Evolutionary conservation across 75 land plant genomes (phyloP), one percentile per base, ranked within the genome.

Genomic region (Cupressus sempervirens): DNA sequence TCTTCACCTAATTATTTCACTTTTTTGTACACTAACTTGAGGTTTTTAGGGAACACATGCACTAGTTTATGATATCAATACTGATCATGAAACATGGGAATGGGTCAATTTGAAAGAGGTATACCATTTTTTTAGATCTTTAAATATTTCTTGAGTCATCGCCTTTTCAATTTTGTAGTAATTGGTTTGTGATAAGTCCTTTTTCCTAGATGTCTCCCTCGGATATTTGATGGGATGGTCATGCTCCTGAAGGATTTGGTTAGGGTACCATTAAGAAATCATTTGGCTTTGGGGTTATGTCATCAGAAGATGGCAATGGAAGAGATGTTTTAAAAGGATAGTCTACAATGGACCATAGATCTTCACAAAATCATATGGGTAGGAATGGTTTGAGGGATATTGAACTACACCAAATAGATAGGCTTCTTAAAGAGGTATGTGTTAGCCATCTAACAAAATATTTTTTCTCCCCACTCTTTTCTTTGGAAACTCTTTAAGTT

Each of bases 31-130:
- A 18, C 26, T 79, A 50, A 41, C 45, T 23, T 79, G 50, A 43
- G 20, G n/a, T 91, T 87, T 41, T 67, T 77, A 94, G 96, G 96
- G 91, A 45, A 85, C 74, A 82, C 97, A 97, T 89, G 89, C 89
- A 80, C 91, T 97, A 36, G 94, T 93, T 56, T 97, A 97, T 82
- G 99, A 97, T 46, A 88, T 89, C 16, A 80, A 91, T 83, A 94
- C 97, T 18, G 53, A 80, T 6, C 74, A 91, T 76, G 98, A 96
- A 86, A 93, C 96, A 45, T 94, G 91, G 90, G 99, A 97, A 84
- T 97, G 97, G 97, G 94, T 97, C 50, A 85, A 95, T 85, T 86
- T 97, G 40, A 91, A 93, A 82, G 97, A 94, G 93, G 97, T 91
- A 90, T n/a, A 12, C 84, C 11, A 35, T 36, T 72, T 36, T 32